A percentile compares a stretch with the other conserved stretches of the same genome.
Conservation (phyloP, 2,329 filamentous ascomycete species). For the Aspergillus jensenii region DNA sequence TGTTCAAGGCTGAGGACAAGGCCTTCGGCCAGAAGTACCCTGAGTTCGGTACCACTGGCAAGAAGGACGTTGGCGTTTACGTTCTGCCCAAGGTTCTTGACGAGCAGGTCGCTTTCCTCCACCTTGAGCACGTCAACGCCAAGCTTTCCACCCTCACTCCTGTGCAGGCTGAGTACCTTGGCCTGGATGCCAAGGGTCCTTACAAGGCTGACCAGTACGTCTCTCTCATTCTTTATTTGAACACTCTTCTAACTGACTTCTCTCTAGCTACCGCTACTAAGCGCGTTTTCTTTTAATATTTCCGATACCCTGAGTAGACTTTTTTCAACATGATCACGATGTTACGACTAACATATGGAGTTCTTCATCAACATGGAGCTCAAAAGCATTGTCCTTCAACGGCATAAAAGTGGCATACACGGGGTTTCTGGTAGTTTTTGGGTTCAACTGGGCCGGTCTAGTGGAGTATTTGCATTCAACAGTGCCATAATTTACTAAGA, state of each 20-base stretch:
- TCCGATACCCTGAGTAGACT: constrained; percentile 41
- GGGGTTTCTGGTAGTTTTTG: constrained; percentile 32
- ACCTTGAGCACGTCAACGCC: constrained; percentile 89
- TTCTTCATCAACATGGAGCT: constrained; percentile 42
- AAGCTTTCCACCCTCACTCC: constrained; percentile 84
- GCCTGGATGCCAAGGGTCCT: constrained; percentile 80
- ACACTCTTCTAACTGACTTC: not conserved
- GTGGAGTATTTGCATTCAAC: constrained; percentile 42
- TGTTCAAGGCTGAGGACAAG: constrained; percentile 89
- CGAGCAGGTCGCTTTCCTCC: constrained; percentile 94
- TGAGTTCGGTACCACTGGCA: constrained; percentile 90
- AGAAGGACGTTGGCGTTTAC: constrained; percentile 90
- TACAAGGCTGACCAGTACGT: constrained; percentile 91
- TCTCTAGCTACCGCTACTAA: constrained; percentile 65
- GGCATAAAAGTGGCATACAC: constrained; percentile 47
- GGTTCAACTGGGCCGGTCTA: constrained; percentile 28
- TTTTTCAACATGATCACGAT: constrained; percentile 60
- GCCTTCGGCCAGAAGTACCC: constrained; percentile 90
- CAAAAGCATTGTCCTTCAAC: constrained; percentile 62
- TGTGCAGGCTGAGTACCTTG: constrained; percentile 93
- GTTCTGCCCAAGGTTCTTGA: constrained; percentile 98
- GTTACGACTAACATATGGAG: constrained; percentile 56
- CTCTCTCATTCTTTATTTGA: not conserved
- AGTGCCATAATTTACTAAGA: constrained; percentile 15
- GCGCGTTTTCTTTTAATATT: constrained; percentile 31